phyloP scores from a whole-genome alignment of 768 basidiomycete genomes.

The Galerina marginata region DNA sequence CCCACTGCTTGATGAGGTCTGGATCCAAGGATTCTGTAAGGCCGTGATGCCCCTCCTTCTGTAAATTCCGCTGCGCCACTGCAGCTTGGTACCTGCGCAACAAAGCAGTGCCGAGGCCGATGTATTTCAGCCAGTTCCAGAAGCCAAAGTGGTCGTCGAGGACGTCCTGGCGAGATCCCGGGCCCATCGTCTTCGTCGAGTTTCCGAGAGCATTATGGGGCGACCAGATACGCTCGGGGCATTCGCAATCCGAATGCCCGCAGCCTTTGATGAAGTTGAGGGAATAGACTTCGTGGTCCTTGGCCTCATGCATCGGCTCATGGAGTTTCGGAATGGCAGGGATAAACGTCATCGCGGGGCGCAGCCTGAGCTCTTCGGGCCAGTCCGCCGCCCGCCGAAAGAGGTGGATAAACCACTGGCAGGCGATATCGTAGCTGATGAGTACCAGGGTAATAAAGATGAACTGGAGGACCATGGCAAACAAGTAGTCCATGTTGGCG shows the following conservation, averaged over 20 bases:
- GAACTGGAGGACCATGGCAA: no score
- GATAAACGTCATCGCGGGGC: constrained; percentile 1
- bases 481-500: no score
- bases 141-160: constrained; percentile 38
- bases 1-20: constrained; percentile 7
- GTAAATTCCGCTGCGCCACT: constrained; percentile 14
- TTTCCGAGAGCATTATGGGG: constrained; percentile 29
- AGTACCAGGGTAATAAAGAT: constrained; percentile 2
- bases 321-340: constrained; percentile 38
- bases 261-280: constrained; percentile 31
- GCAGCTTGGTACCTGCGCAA: constrained; percentile 12
- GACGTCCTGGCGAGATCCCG: constrained; percentile 30
- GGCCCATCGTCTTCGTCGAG: constrained; percentile 40
- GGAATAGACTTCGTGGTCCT: constrained; percentile 30
- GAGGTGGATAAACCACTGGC: constrained; percentile 34
- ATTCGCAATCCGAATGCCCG: constrained; percentile 38
- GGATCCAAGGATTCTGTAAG: not conserved
- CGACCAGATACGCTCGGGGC: constrained; percentile 39
- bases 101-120: constrained; percentile 4
- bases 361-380: constrained; percentile 1
- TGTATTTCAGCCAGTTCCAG: constrained; percentile 36
- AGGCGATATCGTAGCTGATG: constrained; percentile 36
- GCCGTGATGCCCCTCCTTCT: constrained; percentile 14
- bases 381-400: constrained; percentile 9
- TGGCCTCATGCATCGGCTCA: constrained; percentile 30